phyloP scores from a whole-genome alignment of 257 asterid genomes.

The Paulownia fortunei region DNA sequence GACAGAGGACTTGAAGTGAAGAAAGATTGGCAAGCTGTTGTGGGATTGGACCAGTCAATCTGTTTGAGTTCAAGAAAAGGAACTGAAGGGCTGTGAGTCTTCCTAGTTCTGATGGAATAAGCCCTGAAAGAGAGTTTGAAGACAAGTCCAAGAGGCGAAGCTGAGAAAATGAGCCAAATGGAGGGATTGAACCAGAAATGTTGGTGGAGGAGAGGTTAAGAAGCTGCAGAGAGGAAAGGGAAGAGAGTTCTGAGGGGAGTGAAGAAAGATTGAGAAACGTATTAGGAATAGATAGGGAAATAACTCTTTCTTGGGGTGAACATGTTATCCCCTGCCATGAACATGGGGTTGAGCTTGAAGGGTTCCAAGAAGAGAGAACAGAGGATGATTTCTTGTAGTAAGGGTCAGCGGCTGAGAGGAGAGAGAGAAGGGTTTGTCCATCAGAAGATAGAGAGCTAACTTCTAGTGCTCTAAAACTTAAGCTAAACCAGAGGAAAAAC shows the following conservation, averaged over 20 bases:
- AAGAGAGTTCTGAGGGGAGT: constrained; percentile 66
- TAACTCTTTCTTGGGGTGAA: constrained; percentile 85
- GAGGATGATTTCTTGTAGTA: constrained; percentile 62
- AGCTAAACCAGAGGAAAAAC: constrained; percentile 37
- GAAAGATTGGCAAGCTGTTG: constrained; percentile 63
- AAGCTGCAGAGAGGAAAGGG: constrained; percentile 80
- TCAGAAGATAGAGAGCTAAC: constrained; percentile 68
- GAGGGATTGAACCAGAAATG: constrained; percentile 80
- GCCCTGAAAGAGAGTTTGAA: constrained; percentile 68
- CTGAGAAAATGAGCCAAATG: constrained; percentile 60
- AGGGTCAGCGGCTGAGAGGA: constrained; percentile 63
- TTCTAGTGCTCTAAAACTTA: constrained; percentile 2
- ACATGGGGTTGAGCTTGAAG: constrained; percentile 75
- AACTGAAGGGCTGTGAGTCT: constrained; percentile 63
- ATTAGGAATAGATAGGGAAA: constrained; percentile 80
- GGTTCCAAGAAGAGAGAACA: constrained; percentile 78
- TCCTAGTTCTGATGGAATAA: constrained; percentile 71
- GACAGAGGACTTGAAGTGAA: constrained; percentile 74
- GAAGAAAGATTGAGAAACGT: constrained; percentile 84
- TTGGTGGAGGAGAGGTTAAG: constrained; percentile 88
- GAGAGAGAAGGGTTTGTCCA: constrained; percentile 85
- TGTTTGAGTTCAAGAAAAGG: constrained; percentile 78
- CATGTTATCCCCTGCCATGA: constrained; percentile 95
- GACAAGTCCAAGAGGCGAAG: constrained; percentile 81
- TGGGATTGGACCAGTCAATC: constrained; percentile 73